phyloP scores from a whole-genome alignment of 1,139 yeast species.

The Debaryomycetaceae sp. region DNA sequence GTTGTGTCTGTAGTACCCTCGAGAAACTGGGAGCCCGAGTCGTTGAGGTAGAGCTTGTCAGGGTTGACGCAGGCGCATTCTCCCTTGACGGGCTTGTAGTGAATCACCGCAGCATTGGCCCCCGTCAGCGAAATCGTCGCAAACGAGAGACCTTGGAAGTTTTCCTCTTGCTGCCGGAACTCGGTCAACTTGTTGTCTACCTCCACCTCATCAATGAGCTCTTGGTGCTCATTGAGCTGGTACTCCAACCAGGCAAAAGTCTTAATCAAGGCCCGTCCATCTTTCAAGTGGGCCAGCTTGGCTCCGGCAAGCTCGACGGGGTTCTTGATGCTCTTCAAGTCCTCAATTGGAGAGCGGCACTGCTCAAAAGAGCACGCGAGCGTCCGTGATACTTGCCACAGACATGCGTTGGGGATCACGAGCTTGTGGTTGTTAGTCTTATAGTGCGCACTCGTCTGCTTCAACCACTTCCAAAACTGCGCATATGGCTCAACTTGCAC shows the following conservation, averaged over 20 bases:
- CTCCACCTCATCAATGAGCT: conserved; percentile 67
- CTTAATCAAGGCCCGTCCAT: conserved; percentile 76
- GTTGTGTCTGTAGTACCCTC: conserved; percentile 98
- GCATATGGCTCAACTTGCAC: conserved; percentile 51
- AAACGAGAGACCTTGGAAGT: conserved; percentile 82
- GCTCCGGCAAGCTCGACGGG: conserved; percentile 71
- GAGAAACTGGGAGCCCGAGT: conserved; percentile 88
- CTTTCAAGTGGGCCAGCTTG: conserved; percentile 73
- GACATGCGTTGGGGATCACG: conserved; percentile 55
- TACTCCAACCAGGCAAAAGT: conserved; percentile 87
- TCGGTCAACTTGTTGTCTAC: conserved; percentile 70
- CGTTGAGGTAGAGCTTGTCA: conserved; percentile 74
- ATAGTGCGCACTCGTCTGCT: conserved; percentile 37
- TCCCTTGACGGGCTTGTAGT: conserved; percentile 64
- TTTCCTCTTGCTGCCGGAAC: conserved; percentile 56
- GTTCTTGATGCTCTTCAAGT: conserved; percentile 77
- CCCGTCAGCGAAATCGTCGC: conserved; percentile 93
- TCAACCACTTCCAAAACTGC: conserved; percentile 51
- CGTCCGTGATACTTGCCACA: conserved; percentile 77
- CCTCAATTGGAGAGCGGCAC: conserved; percentile 59
- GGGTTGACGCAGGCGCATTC: conserved; percentile 69
- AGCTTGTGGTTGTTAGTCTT: conserved; percentile 43
- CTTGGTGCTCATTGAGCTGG: conserved; percentile 49
- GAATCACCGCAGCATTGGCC: conserved; percentile 88
- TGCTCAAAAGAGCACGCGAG: conserved; percentile 38